These are phyloP conservation scores for Sporopachydermia lactativora DNA, from an alignment of 805 yeast species.

Conservation along the genomic window DNA sequence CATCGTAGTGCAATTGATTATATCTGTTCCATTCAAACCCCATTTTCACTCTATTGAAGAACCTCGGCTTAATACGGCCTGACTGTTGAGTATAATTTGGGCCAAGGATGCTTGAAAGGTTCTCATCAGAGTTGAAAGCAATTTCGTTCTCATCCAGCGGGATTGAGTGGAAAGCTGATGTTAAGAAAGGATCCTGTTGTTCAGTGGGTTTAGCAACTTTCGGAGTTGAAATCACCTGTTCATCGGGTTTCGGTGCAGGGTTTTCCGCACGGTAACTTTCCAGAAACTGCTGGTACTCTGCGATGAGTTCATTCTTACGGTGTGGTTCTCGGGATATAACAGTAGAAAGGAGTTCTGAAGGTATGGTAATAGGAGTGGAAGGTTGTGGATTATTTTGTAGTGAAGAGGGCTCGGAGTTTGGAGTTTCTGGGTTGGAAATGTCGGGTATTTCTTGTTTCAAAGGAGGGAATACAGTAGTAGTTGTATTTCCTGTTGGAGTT, in stretches of 20 bases:
- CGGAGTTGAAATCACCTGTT: too few relatives aligned
- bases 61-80: conserved; percentile 14
- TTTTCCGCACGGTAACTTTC: too few relatives aligned
- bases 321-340: too few relatives aligned
- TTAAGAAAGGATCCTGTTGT: not conserved
- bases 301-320: too few relatives aligned
- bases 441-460: too few relatives aligned
- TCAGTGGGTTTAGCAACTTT: not conserved
- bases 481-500: too few relatives aligned
- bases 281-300: not conserved
- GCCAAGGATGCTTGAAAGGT: not conserved
- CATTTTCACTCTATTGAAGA: conserved; percentile 16
- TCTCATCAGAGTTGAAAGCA: conserved; percentile 14
- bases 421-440: too few relatives aligned
- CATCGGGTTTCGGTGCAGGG: too few relatives aligned
- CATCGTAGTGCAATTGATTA: conserved; percentile 19
- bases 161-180: not conserved
- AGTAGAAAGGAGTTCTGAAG: too few relatives aligned
- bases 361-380: not conserved
- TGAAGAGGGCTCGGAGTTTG: too few relatives aligned
- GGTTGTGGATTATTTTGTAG: not conserved
- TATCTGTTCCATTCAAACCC: conserved; percentile 24
- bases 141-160: conserved; percentile 12
- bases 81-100: not conserved
- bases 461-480: too few relatives aligned